Base-by-base conservation (phyloP, 2,329 filamentous ascomycete genomes). In the Colletotrichum chlorophyti region DNA sequence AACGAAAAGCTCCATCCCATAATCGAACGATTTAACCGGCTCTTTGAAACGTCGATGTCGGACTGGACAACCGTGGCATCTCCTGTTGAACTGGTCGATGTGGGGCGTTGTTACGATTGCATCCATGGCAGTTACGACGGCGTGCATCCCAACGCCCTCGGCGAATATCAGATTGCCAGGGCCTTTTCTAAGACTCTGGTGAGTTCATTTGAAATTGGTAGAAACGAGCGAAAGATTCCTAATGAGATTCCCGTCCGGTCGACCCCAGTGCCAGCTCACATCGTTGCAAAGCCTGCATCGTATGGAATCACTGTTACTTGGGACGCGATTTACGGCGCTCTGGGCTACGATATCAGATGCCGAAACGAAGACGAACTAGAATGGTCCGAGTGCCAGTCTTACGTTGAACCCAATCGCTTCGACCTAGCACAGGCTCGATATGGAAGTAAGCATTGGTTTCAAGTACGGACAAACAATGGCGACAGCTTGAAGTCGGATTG, bases 131-230 rank as follows among this genome's bases (percentile, higher is more conserved):
- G 71, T 6, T 73, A 75, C 53, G 76, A 79, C 63, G 76, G 76
- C 9, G 62, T 79, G 8, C 76, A 80, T 51, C 76, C 76, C 1
- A 75, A 73, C 43, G 68, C 69, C 6, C 63, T 72, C 1, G 76
- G 75, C 14, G 76, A 79, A 45, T 76, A 68, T 59, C 68, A 78
- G 52, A 74, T 79, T 47, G 75, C 76, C 3, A 63, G 69, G 38
- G 75, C 75, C 9, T 79, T 78, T 63, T 67, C 70, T 2, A 48
- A 61, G 9, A 66, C 68, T 7, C 67, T 77, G 9, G 35, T 67
- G 23, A 43, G 65, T 0, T 40, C 52, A 7, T 70, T 69, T 21
- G 34, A 45, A 19, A 26, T 72, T 24, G 70, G 70, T 3, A 49
- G n/a, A 4, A 46, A 7, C 2, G 53, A 60, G 9, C 58, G 72